These are phyloP conservation scores for Paragyromitra xinjiangensis DNA, from an alignment of 495 filamentous ascomycete genomes.

Conservation along the genomic window DNA sequence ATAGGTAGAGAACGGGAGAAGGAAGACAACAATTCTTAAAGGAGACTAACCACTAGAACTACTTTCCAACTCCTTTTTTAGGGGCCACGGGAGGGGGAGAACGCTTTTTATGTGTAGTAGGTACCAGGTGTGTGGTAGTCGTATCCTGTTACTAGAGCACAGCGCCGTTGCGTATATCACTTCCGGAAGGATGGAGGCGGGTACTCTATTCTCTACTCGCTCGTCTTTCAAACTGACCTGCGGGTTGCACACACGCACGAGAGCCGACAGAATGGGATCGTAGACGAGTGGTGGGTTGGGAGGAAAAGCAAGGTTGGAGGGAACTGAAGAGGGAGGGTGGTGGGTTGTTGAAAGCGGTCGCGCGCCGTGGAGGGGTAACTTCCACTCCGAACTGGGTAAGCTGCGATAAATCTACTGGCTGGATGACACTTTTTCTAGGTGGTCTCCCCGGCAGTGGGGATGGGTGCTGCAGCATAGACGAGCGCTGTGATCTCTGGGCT, in stretches of 20 bases:
- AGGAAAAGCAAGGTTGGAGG: slow-evolving; percentile 41
- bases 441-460: slow-evolving; percentile 45
- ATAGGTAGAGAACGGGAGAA: slow-evolving; percentile 19
- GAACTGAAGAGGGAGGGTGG: slow-evolving; percentile 19
- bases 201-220: slow-evolving; percentile 10
- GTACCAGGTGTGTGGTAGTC: slow-evolving; percentile 8
- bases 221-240: slow-evolving; percentile 48
- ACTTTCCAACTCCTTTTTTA: slow-evolving; percentile 27
- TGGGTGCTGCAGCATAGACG: slow-evolving; percentile 47
- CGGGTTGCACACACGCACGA: slow-evolving; percentile 23
- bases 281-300: slow-evolving; percentile 39
- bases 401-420: slow-evolving; percentile 14
- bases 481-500: slow-evolving; percentile 51
- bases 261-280: slow-evolving; percentile 46
- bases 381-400: slow-evolving; percentile 1
- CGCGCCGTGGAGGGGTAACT: slow-evolving; percentile 46
- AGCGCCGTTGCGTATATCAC: slow-evolving; percentile 34
- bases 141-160: slow-evolving; percentile 24
- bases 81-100: slow-evolving; percentile 21
- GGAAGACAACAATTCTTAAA: slow-evolving; percentile 28
- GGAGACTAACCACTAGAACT: slow-evolving; percentile 44
- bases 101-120: slow-evolving; percentile 33
- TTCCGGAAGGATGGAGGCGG: slow-evolving; percentile 14
- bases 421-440: slow-evolving; percentile 24
- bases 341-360: slow-evolving; percentile 36